phyloP scores from a whole-genome alignment of 1,284 basidiomycete genomes.

The Cutaneotrichosporon dermatis region DNA sequence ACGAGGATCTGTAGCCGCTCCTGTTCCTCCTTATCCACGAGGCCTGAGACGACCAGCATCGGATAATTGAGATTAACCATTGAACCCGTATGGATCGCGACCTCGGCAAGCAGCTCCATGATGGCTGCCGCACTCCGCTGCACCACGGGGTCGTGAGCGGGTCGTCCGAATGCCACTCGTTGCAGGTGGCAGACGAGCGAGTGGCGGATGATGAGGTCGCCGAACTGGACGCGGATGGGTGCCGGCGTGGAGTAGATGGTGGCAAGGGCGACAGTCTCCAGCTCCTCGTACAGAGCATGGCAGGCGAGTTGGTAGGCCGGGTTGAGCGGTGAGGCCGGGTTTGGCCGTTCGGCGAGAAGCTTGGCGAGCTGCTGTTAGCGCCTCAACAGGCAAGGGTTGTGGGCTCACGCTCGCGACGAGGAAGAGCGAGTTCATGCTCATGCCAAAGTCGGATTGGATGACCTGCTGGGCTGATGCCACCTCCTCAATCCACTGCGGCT shows the following conservation, averaged over 20 bases:
- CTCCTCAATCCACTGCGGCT: constrained; percentile 12
- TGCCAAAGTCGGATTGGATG: constrained; percentile 14
- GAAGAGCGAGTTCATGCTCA: constrained; percentile 13
- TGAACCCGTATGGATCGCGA: constrained; percentile 11
- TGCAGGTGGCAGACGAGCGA: constrained; percentile 13
- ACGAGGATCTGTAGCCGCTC: constrained; percentile 12
- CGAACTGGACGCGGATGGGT: constrained; percentile 16
- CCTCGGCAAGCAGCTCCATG: constrained; percentile 16
- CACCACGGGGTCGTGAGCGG: constrained; percentile 3
- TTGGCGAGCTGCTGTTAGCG: constrained; percentile 7
- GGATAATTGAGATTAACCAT: constrained; percentile 19
- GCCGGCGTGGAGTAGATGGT: constrained; percentile 16
- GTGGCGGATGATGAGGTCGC: constrained; percentile 16
- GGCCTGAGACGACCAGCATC: constrained; percentile 7
- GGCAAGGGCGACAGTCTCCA: constrained; percentile 11
- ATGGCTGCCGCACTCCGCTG: constrained; percentile 10
- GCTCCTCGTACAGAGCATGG: constrained; percentile 11
- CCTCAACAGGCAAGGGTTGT: too few relatives aligned
- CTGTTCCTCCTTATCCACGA: constrained; percentile 7
- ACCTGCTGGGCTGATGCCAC: constrained; percentile 16
- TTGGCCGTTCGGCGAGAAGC: constrained; percentile 10
- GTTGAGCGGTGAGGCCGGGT: neutral
- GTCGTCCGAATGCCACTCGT: constrained; percentile 9
- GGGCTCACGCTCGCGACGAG: constrained; percentile 5
- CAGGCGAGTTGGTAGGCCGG: constrained; percentile 6